These are phyloP conservation scores for Yamadazyma sp. DNA, from an alignment of 805 yeast species.

Conservation along the genomic window DNA sequence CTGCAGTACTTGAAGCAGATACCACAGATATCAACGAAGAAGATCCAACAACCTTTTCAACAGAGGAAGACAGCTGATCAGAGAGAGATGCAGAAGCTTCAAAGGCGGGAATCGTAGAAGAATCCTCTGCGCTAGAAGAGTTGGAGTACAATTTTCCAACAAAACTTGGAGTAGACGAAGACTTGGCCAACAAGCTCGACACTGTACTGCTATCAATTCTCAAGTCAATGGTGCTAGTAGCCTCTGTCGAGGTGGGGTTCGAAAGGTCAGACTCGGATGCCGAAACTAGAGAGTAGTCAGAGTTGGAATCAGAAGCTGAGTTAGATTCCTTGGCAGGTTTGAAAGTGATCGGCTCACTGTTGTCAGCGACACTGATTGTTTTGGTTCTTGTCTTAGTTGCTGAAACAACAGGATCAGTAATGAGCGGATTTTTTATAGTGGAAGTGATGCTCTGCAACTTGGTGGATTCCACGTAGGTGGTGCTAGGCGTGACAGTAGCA, in stretches of 20 bases:
- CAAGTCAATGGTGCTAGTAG: slow-evolving; percentile 17
- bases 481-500: slow-evolving; percentile 26
- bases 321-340: slow-evolving; percentile 2
- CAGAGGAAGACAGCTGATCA: not conserved
- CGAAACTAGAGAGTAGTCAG: not conserved
- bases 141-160: slow-evolving; percentile 12
- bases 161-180: slow-evolving; percentile 3
- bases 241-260: slow-evolving; percentile 5
- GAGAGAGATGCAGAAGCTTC: slow-evolving; percentile 1
- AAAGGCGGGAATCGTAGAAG: slow-evolving; percentile 1
- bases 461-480: slow-evolving; percentile 21
- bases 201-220: slow-evolving; percentile 13
- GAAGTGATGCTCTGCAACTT: slow-evolving; percentile 20
- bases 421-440: slow-evolving; percentile 29
- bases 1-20: slow-evolving; percentile 6
- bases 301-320: not conserved
- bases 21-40: slow-evolving; percentile 2
- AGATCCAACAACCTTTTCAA: slow-evolving; percentile 1
- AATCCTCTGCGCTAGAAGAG: not conserved
- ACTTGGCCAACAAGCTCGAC: slow-evolving; percentile 1
- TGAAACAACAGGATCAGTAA: slow-evolving; percentile 25
- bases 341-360: slow-evolving; percentile 7
- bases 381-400: slow-evolving; percentile 21
- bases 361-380: slow-evolving; percentile 14
- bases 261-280: slow-evolving; percentile 1